phyloP scores from a whole-genome alignment of 2,329 filamentous ascomycete genomes.

The Aspergillus brunneoviolaceus region DNA sequence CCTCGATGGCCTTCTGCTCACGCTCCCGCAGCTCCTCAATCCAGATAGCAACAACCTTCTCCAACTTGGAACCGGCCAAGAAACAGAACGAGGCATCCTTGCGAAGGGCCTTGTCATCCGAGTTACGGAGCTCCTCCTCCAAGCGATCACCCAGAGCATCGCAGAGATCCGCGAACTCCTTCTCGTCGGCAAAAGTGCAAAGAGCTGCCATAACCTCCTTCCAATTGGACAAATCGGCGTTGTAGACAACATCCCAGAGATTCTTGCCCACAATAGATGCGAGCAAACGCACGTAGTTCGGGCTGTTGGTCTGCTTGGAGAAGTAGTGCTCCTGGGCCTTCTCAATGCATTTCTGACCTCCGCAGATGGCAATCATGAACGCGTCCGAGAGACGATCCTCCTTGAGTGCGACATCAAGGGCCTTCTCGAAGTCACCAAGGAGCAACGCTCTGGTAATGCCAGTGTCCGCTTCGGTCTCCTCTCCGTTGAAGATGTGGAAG shows the following conservation, averaged over 20 bases:
- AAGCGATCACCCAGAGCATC: conserved; percentile 92
- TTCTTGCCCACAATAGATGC: conserved; percentile 94
- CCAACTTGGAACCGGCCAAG: conserved; percentile 89
- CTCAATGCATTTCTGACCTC: conserved; percentile 87
- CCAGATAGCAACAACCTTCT: conserved; percentile 97
- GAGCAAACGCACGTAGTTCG: conserved; percentile 88
- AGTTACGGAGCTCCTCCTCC: conserved; percentile 61
- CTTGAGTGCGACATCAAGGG: conserved; percentile 82
- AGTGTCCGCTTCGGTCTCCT: conserved; percentile 81
- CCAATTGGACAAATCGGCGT: conserved; percentile 89
- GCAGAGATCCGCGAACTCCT: conserved; percentile 91
- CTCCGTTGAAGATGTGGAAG: conserved; percentile 82
- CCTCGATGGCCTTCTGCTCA: conserved; percentile 71
- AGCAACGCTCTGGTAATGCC: conserved; percentile 84
- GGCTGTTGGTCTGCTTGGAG: conserved; percentile 74
- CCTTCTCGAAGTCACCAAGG: conserved; percentile 85
- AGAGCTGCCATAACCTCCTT: conserved; percentile 95
- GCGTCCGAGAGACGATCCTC: conserved; percentile 92
- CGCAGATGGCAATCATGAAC: conserved; percentile 96
- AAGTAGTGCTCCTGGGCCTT: conserved; percentile 93
- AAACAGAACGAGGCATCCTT: conserved; percentile 98
- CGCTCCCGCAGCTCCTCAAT: conserved; percentile 82
- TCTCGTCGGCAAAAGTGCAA: conserved; percentile 89
- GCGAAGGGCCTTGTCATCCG: conserved; percentile 58
- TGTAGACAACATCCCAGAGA: conserved; percentile 96